phyloP scores from a whole-genome alignment of 108 stramenopile species.

The Epithemia pelagica region DNA sequence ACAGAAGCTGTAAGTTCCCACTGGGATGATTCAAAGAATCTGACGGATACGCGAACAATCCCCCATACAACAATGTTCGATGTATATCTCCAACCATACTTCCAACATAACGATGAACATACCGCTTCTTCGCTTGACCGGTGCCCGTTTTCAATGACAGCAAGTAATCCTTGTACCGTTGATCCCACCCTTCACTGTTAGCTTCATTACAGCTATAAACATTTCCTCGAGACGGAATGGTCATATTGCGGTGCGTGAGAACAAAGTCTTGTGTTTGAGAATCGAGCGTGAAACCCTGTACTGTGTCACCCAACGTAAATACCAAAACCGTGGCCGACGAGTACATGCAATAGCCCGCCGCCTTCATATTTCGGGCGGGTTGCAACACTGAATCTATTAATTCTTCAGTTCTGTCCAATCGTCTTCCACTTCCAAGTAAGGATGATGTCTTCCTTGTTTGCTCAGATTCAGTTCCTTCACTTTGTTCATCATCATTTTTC shows the following conservation, averaged over 20 bases:
- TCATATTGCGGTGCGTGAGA: slow-evolving; percentile 83
- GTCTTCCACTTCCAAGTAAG: slow-evolving; percentile 11
- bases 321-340: slow-evolving; percentile 93
- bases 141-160: slow-evolving; percentile 69
- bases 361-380: slow-evolving; percentile 82
- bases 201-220: slow-evolving; percentile 97
- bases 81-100: slow-evolving; percentile 99
- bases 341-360: slow-evolving; percentile 95
- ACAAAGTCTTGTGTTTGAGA: slow-evolving; percentile 95
- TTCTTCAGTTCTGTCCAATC: slow-evolving; percentile 8
- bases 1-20: slow-evolving; percentile 82
- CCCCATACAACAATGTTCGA: slow-evolving; percentile 96
- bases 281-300: slow-evolving; percentile 96
- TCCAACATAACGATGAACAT: slow-evolving; percentile 93
- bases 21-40: slow-evolving; percentile 64
- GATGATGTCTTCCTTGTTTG: not conserved
- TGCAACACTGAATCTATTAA: slow-evolving; percentile 55
- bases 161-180: slow-evolving; percentile 65
- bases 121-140: slow-evolving; percentile 52
- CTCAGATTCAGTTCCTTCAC: not conserved
- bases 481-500: not conserved
- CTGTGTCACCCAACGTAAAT: slow-evolving; percentile 80
- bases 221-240: slow-evolving; percentile 78
- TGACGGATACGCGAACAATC: slow-evolving; percentile 93
- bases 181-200: slow-evolving; percentile 87